phyloP scores from a whole-genome alignment of 345 rosid genomes.

The Microthlaspi erraticum region DNA sequence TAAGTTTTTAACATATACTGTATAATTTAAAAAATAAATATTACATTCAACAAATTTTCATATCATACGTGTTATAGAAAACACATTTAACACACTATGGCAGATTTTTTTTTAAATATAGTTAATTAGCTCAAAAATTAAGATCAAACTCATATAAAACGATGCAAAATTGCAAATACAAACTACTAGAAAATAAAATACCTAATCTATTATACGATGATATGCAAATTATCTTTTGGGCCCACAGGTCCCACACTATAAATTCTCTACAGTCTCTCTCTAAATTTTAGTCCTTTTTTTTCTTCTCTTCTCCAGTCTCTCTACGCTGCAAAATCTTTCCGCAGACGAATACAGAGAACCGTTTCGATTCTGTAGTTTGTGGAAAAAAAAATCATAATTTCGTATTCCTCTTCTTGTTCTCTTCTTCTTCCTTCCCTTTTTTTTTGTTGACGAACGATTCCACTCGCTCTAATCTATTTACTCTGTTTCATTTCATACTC shows the following conservation, averaged over 20 bases:
- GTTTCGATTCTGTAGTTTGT: constrained; percentile 12
- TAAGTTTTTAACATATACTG: too few species aligned
- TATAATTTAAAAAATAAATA: too few species aligned
- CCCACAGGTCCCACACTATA: not conserved
- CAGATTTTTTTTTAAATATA: too few species aligned
- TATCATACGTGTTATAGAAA: too few species aligned
- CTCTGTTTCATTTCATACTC: constrained; percentile 2
- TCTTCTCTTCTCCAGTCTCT: constrained; percentile 12
- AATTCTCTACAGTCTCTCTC: not conserved
- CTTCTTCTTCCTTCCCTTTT: not conserved
- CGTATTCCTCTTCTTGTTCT: not conserved
- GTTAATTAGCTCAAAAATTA: not conserved
- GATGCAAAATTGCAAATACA: not conserved
- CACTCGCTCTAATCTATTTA: not conserved
- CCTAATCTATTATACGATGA: not conserved
- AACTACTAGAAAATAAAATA: too few species aligned
- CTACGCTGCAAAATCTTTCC: not conserved
- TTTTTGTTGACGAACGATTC: not conserved
- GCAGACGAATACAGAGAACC: not conserved
- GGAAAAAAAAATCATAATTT: not conserved
- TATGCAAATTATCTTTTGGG: not conserved
- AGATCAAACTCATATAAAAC: not conserved
- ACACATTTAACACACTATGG: too few species aligned
- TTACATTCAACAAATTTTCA: too few species aligned
- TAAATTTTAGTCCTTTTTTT: not conserved